Conservation (phyloP, 1,284 basidiomycete genomes). For the Puccinia triticina region DNA sequence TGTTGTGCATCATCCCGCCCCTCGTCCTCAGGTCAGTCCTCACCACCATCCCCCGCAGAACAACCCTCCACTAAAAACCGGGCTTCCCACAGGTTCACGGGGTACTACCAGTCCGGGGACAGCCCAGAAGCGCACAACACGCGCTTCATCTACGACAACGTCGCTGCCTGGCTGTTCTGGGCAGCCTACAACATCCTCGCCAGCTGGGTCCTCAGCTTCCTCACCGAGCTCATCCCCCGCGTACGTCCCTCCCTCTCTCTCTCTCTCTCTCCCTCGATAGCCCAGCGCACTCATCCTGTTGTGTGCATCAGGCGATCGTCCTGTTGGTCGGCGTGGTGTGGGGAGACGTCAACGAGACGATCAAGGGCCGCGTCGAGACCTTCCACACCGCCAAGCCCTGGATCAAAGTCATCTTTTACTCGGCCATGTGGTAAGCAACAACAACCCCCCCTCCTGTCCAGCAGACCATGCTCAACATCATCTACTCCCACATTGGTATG, state of each 20-base stretch:
- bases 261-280: constrained; percentile 61
- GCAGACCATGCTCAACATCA: constrained; percentile 60
- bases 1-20: constrained; percentile 30
- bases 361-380: constrained; percentile 70
- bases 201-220: constrained; percentile 65
- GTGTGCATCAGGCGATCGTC: constrained; percentile 58
- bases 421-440: constrained; percentile 43
- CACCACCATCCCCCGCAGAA: too few species aligned
- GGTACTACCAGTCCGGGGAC: constrained; percentile 26
- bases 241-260: background rate
- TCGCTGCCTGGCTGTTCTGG: constrained; percentile 78
- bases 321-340: constrained; percentile 67
- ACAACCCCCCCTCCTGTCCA: too few species aligned
- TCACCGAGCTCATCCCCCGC: constrained; percentile 36
- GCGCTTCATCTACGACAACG: constrained; percentile 63
- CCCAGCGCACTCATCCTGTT: constrained; percentile 65
- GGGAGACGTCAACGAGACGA: constrained; percentile 72
- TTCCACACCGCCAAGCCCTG: constrained; percentile 70
- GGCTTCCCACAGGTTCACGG: constrained; percentile 1
- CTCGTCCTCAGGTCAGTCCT: constrained; percentile 27
- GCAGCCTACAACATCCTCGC: constrained; percentile 72
- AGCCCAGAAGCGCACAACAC: background rate
- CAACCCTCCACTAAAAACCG: too few species aligned
- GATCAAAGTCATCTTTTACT: constrained; percentile 55
- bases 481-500: constrained; percentile 43